Evolutionary conservation across 306 rosid genomes (phyloP), one percentile per base, ranked within the genome.

Genomic region (Chamaecrista fasciculata): DNA sequence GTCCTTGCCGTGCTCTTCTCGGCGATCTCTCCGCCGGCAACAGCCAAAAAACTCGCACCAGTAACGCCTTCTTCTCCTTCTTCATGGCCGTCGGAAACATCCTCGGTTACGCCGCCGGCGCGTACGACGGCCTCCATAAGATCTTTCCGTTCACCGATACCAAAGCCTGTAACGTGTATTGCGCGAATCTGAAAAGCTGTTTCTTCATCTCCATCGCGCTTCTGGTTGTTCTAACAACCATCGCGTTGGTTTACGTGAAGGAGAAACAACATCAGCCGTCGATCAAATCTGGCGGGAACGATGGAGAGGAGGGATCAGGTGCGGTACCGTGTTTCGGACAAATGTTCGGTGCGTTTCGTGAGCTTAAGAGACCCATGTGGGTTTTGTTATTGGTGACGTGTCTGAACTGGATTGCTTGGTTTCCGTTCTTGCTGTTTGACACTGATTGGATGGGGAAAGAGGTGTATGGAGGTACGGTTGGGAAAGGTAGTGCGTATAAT

Each of bases 401-500:
- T 18, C 78, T 90, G 0, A 94, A 94, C 9, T 94, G 98, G 97
- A 55, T 90, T 23, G 98, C 95, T 0, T 94, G 98, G 97, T 94
- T 90, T 39, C 97, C 97, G 0, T 94, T 94, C 80, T 18, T 94
- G 64, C 53, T 94, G 26, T 94, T 80, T 62, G 97, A 94, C 74
- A 94, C 98, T 0, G 98, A 94, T 51, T 94, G 98, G 98, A 94
- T 88, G 98, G 98, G 98, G 1, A 37, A 11, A 7, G 98, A 94
- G 72, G 97, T 94, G 25, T 94, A 79, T 26, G 98, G 98, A 0
- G 98, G 98, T 3, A 61, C 46, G n/a, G 90, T 80, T 0, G 84
- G 84, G 1, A 29, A 74, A 49, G 86, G 86, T 1, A 26, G 2
- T 60, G 49, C 71, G 14, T 94, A 94, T 43, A 84, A 82, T 46